Percentiles rank a stretch among this genome's conserved stretches.
These are phyloP conservation scores for Alternaria conjuncta DNA, from an alignment of 2,329 filamentous ascomycete genomes.

Conservation along the genomic window DNA sequence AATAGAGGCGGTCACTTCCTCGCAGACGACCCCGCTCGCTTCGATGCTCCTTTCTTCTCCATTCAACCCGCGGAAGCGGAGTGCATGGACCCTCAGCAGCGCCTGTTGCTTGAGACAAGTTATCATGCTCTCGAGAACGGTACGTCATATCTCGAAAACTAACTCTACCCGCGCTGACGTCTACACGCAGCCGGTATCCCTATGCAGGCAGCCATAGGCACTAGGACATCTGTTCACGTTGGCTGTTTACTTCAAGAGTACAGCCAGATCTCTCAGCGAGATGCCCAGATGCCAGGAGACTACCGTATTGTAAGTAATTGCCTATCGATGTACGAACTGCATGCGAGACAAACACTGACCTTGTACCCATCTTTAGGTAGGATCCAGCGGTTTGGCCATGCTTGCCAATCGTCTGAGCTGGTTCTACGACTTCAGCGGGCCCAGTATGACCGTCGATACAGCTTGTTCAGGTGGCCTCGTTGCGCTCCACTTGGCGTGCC, in stretches of 20 bases:
- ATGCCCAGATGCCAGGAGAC: constrained; percentile 16
- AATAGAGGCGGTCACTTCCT: constrained; percentile 27
- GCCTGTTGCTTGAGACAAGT: constrained; percentile 31
- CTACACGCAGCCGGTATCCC: constrained; percentile 19
- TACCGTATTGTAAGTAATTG: constrained; percentile 4
- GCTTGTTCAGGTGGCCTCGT: constrained; percentile 35
- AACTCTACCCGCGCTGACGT: background rate
- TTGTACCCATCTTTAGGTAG: too few relatives aligned
- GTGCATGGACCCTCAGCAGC: constrained; percentile 36
- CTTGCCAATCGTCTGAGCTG: constrained; percentile 28
- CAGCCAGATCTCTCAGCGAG: constrained; percentile 12
- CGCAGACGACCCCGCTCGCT: constrained; percentile 19
- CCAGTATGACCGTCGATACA: constrained; percentile 35
- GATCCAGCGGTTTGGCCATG: constrained; percentile 16
- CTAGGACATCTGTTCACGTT: constrained; percentile 26
- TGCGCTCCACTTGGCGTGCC: constrained; percentile 30
- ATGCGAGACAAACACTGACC: too few relatives aligned
- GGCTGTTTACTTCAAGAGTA: constrained; percentile 23
- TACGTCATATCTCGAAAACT: background rate
- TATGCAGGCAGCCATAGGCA: constrained; percentile 17
- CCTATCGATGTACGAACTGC: too few relatives aligned
- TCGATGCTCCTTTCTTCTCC: constrained; percentile 34
- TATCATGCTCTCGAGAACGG: constrained; percentile 41
- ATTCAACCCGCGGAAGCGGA: constrained; percentile 26
- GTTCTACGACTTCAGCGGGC: constrained; percentile 35